Conservation (phyloP, 257 asterid species). For the Prunella vulgaris region DNA sequence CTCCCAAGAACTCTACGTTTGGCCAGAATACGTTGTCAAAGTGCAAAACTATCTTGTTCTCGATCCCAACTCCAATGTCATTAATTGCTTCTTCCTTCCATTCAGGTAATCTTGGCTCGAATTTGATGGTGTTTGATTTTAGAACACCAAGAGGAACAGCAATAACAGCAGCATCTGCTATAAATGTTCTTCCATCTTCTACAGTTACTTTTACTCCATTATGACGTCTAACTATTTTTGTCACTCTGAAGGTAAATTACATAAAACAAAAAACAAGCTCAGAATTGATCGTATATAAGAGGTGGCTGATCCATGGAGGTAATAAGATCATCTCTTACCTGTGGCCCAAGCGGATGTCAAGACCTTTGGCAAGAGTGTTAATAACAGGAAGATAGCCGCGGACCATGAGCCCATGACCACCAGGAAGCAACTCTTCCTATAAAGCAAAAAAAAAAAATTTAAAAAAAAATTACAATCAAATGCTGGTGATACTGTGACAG, state of each 20-base stretch:
- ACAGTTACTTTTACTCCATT: conserved; percentile 81
- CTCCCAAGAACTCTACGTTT: conserved; percentile 92
- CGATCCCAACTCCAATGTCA: conserved; percentile 90
- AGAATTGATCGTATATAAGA: neutral
- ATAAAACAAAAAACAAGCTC: conserved; percentile 3
- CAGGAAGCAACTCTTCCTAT: conserved; percentile 94
- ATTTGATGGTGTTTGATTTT: conserved; percentile 59
- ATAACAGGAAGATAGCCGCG: conserved; percentile 93
- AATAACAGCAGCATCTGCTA: conserved; percentile 92
- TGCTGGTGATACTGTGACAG: neutral
- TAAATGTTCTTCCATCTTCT: conserved; percentile 75
- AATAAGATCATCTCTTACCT: conserved; percentile 37
- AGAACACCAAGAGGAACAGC: conserved; percentile 91
- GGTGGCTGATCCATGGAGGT: neutral
- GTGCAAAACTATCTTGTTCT: conserved; percentile 85
- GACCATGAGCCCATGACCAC: conserved; percentile 99
- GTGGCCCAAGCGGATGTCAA: conserved; percentile 80
- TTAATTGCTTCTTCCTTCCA: conserved; percentile 93
- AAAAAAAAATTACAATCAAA: conserved; percentile 1
- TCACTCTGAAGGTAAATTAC: conserved; percentile 46
- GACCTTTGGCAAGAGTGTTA: conserved; percentile 90
- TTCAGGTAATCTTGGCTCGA: conserved; percentile 88
- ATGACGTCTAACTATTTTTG: conserved; percentile 63
- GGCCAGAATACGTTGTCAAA: conserved; percentile 92
- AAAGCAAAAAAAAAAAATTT: conserved; percentile 6